These are phyloP conservation scores for Agarophyton chilense DNA, from an alignment of 23 red algal species.

Conservation along the genomic window DNA sequence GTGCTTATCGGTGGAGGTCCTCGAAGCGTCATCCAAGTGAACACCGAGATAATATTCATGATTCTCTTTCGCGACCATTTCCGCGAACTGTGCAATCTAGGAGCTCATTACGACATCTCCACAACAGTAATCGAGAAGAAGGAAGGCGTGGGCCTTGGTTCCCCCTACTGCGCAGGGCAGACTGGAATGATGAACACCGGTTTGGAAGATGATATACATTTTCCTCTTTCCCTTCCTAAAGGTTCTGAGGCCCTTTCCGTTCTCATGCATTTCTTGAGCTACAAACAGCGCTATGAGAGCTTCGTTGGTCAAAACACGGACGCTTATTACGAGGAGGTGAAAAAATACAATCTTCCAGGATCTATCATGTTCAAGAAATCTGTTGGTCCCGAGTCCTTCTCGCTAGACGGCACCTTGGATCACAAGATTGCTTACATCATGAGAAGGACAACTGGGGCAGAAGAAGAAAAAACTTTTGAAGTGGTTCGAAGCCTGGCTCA, in stretches of 20 bases:
- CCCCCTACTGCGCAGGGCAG: not conserved
- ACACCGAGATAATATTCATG: conserved; percentile 22
- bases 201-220: conserved; percentile 7
- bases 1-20: conserved; percentile 42
- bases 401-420: not conserved
- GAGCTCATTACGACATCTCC: conserved; percentile 9
- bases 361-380: conserved; percentile 30
- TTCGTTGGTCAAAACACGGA: not conserved
- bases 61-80: conserved; percentile 28
- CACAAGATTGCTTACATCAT: conserved; percentile 9
- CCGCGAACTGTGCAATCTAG: not conserved
- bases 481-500: not conserved
- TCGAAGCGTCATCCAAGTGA: conserved; percentile 36
- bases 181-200: conserved; percentile 29
- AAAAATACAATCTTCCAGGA: conserved; percentile 1
- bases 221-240: not conserved
- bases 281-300: conserved; percentile 12
- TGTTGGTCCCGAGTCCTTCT: not conserved
- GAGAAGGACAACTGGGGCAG: conserved; percentile 1
- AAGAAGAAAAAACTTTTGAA: not conserved
- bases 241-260: not conserved
- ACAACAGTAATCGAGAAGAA: conserved; percentile 43
- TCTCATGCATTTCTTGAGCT: conserved; percentile 22
- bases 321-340: not conserved
- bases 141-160: not conserved